phyloP scores from a whole-genome alignment of 2,329 filamentous ascomycete genomes.

The Colletotrichum truncatum region DNA sequence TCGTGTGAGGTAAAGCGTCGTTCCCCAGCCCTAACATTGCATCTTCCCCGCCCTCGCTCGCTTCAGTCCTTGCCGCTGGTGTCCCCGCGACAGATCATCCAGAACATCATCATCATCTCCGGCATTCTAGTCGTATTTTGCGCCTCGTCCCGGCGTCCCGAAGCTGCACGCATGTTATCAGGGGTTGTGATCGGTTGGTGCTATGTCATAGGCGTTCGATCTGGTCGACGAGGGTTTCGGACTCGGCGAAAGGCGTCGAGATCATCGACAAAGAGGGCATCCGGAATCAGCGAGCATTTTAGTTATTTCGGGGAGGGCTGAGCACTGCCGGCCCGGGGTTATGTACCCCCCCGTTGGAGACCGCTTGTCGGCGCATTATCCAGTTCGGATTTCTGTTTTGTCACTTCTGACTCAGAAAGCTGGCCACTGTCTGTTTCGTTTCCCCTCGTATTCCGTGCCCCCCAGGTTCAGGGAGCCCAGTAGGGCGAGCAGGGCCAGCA shows the following conservation, averaged over 20 bases:
- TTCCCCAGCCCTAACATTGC: neutral
- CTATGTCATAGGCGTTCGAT: conserved; percentile 21
- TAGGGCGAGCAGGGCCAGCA: neutral
- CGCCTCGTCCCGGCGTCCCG: conserved; percentile 3
- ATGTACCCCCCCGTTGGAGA: conserved; percentile 14
- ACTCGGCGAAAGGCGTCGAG: conserved; percentile 19
- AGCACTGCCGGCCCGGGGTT: conserved; percentile 13
- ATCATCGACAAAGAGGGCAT: conserved; percentile 18
- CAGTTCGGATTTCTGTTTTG: conserved; percentile 15
- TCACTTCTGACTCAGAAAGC: conserved; percentile 29
- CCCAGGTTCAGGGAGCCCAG: neutral
- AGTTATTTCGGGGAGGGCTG: conserved; percentile 28
- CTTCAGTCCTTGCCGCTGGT: neutral
- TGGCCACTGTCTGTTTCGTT: conserved; percentile 21
- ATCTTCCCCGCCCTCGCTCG: conserved; percentile 1
- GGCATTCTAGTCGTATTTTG: conserved; percentile 10
- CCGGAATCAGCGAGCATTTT: conserved; percentile 29
- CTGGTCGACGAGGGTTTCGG: conserved; percentile 22
- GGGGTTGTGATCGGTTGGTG: neutral
- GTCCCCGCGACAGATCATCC: neutral
- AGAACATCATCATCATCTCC: conserved; percentile 1
- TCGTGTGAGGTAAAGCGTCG: neutral
- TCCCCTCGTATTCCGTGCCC: neutral
- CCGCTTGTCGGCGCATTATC: conserved; percentile 19
- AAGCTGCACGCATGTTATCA: conserved; percentile 16